Conservation (phyloP, 495 filamentous ascomycete species). For the Talaromyces thailandensis region DNA sequence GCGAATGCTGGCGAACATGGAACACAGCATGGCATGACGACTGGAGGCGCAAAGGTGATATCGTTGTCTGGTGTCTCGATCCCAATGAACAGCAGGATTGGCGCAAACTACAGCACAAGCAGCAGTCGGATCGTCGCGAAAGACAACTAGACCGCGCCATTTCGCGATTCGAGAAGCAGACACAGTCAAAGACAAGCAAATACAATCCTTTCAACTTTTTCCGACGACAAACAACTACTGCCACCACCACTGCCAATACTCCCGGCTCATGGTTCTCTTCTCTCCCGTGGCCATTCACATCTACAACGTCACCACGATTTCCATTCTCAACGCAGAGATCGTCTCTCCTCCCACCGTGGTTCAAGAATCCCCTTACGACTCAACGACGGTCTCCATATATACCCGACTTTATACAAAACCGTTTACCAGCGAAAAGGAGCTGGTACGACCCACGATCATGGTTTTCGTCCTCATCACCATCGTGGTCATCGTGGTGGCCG, state of each 20-base stretch:
- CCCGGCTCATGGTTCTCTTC: not conserved
- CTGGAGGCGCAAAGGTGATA: slow-evolving; percentile 70
- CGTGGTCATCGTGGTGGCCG: not conserved
- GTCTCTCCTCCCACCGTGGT: slow-evolving; percentile 4
- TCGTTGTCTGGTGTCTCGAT: slow-evolving; percentile 69
- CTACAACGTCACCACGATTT: not conserved
- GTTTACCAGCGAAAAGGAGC: not conserved
- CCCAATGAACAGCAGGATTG: slow-evolving; percentile 21
- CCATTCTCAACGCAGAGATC: slow-evolving; percentile 16
- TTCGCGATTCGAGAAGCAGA: slow-evolving; percentile 19
- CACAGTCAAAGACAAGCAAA: not conserved
- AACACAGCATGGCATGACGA: slow-evolving; percentile 88
- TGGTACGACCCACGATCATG: not conserved
- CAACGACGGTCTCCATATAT: not conserved
- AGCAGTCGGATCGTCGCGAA: slow-evolving; percentile 18
- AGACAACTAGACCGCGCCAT: slow-evolving; percentile 30
- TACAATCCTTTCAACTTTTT: not conserved
- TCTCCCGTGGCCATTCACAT: slow-evolving; percentile 5
- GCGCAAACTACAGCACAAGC: slow-evolving; percentile 14
- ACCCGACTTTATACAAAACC: not conserved
- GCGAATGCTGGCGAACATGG: slow-evolving; percentile 60
- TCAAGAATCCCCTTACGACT: not conserved
- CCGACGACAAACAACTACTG: slow-evolving; percentile 6
- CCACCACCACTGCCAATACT: not conserved
- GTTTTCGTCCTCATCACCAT: not conserved